Percentiles rank a stretch among this genome's conserved stretches.
phyloP scores from a whole-genome alignment of 108 stramenopile species.

The Fragilaria radians region DNA sequence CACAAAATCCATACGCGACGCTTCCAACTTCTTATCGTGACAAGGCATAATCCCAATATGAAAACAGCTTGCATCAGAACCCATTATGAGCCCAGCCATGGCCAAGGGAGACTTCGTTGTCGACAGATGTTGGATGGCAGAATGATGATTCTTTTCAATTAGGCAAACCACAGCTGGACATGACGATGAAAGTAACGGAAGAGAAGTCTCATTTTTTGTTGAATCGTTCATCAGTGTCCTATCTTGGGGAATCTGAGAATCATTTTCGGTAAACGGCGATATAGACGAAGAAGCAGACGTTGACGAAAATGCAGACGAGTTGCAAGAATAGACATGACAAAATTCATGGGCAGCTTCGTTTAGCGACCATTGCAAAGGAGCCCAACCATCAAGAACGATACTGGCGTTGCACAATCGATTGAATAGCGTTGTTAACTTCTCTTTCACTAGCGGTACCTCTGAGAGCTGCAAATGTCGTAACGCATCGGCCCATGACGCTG shows the following conservation, averaged over 20 bases:
- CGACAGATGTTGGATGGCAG: slow-evolving; percentile 77
- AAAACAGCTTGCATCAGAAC: neutral
- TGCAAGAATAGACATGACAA: slow-evolving; percentile 37
- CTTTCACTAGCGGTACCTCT: neutral
- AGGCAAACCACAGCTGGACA: slow-evolving; percentile 98
- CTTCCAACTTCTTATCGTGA: slow-evolving; percentile 99
- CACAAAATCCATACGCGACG: slow-evolving; percentile 81
- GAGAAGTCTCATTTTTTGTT: neutral
- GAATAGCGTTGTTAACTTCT: slow-evolving; percentile 38
- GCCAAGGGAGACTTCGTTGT: slow-evolving; percentile 80
- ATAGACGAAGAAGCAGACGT: slow-evolving; percentile 10
- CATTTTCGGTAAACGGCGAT: neutral
- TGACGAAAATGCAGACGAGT: slow-evolving; percentile 13
- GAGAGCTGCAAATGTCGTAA: slow-evolving; percentile 48
- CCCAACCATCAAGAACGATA: slow-evolving; percentile 65
- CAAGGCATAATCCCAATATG: slow-evolving; percentile 91
- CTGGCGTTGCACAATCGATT: slow-evolving; percentile 37
- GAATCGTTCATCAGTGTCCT: neutral
- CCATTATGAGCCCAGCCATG: slow-evolving; percentile 35
- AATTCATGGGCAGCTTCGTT: slow-evolving; percentile 75
- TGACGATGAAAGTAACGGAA: slow-evolving; percentile 84
- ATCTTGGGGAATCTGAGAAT: neutral
- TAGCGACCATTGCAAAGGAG: slow-evolving; percentile 67
- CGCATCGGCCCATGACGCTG: slow-evolving; percentile 70
- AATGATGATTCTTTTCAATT: slow-evolving; percentile 91